Evolutionary conservation across 2,329 filamentous ascomycete species (phyloP), one percentile per base, ranked within the genome.

Genomic region (Lithohypha guttulata): DNA sequence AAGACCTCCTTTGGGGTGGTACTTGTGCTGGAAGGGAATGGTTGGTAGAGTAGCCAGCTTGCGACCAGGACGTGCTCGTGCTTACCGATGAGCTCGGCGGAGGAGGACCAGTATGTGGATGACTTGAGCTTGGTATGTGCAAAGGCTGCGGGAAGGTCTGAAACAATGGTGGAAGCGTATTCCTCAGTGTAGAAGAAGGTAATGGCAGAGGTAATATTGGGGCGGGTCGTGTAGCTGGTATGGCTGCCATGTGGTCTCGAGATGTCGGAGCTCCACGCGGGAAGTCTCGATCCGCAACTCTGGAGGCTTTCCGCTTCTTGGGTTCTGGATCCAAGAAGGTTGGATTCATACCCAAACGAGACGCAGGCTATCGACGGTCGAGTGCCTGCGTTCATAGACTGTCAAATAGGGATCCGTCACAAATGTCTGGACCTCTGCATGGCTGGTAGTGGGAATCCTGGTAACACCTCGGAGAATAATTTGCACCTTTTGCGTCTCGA

Each of bases 191-290:
- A 9, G 22, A 15, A 10, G 35, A 9, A 14, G 17, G 17, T 35
- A 22, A 22, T 25, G 33, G 10, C 18, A 15, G n/a, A 13, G 26
- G 7, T 22, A 30, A 39, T 6, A n/a, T 14, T 6, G 26, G 20
- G n/a, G 21, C 17, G 25, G 26, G 35, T 3, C 6, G 18, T 14
- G 35, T 19, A 13, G 23, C 15, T 18, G 27, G n/a, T n/a, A n/a
- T 39, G 9, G 35, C 20, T 22, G 35, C 35, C 35, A 31, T 39
- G 11, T 14, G 15, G 35, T 31, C 27, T 15, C 17, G 8, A 3
- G n/a, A 6, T 8, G 26, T 13, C 2, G 11, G 19, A 14, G 17
- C 6, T 10, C 17, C 26, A 21, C 19, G 35, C 17, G 25, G 13
- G n/a, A 22, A 19, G 9, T 13, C 18, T n/a, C n/a, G n/a, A n/a